Evolutionary conservation across 2,329 filamentous ascomycete species (phyloP).

Genomic region (Aspergillus hiratsukae): DNA sequence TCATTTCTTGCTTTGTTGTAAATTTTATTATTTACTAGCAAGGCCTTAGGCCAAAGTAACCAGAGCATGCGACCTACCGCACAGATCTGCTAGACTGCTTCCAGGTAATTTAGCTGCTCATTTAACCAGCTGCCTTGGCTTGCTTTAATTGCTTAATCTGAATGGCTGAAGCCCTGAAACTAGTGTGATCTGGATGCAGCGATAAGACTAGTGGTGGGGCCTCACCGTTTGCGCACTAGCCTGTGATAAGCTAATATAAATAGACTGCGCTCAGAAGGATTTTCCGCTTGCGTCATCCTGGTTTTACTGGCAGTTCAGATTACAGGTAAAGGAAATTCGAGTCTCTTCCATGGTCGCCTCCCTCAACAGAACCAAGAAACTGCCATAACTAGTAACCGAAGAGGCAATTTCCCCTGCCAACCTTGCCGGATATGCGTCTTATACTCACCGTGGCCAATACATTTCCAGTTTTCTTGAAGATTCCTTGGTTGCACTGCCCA

Average conservation of each 20-base stretch:
- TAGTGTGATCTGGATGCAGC: constrained; percentile 3
- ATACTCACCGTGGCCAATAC: background rate
- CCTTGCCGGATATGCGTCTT: background rate
- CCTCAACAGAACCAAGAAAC: background rate
- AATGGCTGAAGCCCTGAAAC: constrained; percentile 1
- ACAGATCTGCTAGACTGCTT: background rate
- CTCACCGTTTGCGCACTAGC: background rate
- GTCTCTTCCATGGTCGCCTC: background rate
- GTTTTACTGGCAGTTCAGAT: background rate
- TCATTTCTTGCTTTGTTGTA: background rate
- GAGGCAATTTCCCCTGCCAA: background rate
- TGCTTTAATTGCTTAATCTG: background rate
- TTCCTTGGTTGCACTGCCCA: background rate
- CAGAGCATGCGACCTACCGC: background rate
- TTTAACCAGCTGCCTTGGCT: background rate
- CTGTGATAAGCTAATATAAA: background rate
- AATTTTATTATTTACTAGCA: background rate
- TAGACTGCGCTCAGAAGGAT: background rate
- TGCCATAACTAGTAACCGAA: background rate
- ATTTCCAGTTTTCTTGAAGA: background rate
- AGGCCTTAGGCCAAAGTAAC: background rate
- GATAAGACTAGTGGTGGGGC: background rate
- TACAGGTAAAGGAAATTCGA: background rate
- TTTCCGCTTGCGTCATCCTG: background rate
- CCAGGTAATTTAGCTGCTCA: background rate